Evolutionary conservation across 2,329 filamentous ascomycete species (phyloP), one percentile per base, ranked within the genome.

Genomic region (Cadophora malorum): DNA sequence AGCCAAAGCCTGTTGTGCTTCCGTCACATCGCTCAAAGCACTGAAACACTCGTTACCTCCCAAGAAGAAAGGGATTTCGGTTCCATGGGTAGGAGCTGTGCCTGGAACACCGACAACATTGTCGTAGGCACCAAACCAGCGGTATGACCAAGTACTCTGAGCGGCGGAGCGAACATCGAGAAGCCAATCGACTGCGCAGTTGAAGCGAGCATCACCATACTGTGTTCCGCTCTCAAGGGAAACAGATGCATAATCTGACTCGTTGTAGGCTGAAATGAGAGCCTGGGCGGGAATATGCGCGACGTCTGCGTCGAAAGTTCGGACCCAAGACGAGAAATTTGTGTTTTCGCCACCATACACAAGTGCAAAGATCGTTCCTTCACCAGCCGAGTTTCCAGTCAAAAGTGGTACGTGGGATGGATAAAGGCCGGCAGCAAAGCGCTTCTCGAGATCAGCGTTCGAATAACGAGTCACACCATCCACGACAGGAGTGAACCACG

Each of bases 191-290:
- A 79, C 76, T 0, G 79, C 72, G 69, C 82, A 83, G 71, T 82
- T 79, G 76, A 83, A 83, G 12, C 81, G 81, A 4, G 80, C 82
- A 21, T 83, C 82, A 33, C 81, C 82, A 45, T 80, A 80, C 73
- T 83, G 81, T 0, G 75, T 74, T 19, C 82, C 82, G 67, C 80
- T 82, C 69, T 80, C 79, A 12, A 79, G 76, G 3, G 81, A 78
- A 21, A 79, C 79, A 55, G 73, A 78, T 21, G 74, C 71, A 21
- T 70, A 82, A 66, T 81, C 78, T 1, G 78, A 72, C 2, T 73
- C 68, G 23, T 78, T 76, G 72, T 81, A 81, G 10, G 78, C 76
- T 1, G 64, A 71, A 33, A 79, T 66, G 5, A 82, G 73, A 5
- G 74, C 65, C 1, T 75, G 65, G 21, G 79, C 76, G 4, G 79